These are phyloP conservation scores for Quambalaria eucalypti DNA, from an alignment of 1,284 basidiomycete genomes.

Conservation along the genomic window DNA sequence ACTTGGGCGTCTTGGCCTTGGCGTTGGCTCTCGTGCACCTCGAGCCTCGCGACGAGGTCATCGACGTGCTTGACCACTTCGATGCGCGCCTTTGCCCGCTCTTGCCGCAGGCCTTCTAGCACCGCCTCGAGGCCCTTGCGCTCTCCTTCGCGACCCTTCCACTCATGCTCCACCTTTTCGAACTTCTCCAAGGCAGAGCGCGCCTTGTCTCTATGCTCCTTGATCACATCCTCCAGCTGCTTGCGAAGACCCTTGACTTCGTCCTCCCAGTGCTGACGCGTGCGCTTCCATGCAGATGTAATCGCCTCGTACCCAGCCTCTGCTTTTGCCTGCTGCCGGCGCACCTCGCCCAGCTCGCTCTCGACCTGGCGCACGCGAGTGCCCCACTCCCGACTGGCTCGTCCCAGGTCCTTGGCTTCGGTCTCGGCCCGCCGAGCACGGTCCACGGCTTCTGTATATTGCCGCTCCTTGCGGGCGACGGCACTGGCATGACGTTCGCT, in stretches of 20 bases:
- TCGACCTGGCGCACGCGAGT: slow-evolving; percentile 33
- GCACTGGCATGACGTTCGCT: slow-evolving; percentile 77
- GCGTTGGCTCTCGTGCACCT: slow-evolving; percentile 5
- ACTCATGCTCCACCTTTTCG: slow-evolving; percentile 10
- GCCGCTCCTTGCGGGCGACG: slow-evolving; percentile 70
- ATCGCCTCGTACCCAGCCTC: slow-evolving; percentile 29
- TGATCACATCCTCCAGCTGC: slow-evolving; percentile 1
- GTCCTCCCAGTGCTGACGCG: slow-evolving; percentile 12
- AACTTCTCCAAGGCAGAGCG: slow-evolving; percentile 8
- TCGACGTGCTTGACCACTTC: not conserved
- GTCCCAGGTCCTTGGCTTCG: slow-evolving; percentile 37
- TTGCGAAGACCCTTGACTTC: slow-evolving; percentile 18
- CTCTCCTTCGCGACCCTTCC: slow-evolving; percentile 2
- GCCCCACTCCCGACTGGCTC: slow-evolving; percentile 32
- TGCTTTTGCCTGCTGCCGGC: slow-evolving; percentile 12
- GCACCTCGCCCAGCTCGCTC: slow-evolving; percentile 29
- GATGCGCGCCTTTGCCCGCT: slow-evolving; percentile 2
- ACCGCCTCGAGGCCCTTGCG: slow-evolving; percentile 7
- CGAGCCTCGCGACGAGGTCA: slow-evolving; percentile 6
- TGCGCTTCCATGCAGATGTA: slow-evolving; percentile 22
- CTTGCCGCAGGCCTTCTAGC: slow-evolving; percentile 1
- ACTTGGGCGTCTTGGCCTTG: slow-evolving; percentile 5
- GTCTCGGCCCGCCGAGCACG: slow-evolving; percentile 42
- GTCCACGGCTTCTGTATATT: slow-evolving; percentile 59
- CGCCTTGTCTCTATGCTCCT: slow-evolving; percentile 10